Base-by-base conservation (phyloP, 441 rosid species). In the Mallotus japonicus region DNA sequence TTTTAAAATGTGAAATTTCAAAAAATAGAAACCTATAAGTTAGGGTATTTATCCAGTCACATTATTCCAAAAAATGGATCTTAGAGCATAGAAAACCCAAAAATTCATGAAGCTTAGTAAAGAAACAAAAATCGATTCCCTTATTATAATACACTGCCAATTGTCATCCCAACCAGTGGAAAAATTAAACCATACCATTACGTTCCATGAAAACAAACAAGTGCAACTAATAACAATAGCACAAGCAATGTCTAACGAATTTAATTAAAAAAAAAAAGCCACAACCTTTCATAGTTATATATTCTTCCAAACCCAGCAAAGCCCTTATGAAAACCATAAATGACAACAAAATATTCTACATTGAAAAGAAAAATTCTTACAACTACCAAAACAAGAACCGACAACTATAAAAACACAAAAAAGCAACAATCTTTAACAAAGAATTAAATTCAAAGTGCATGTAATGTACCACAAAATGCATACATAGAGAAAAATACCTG, bases 401-500 rank as follows among this genome's bases (percentile, higher is more conserved):
- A 44, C 7, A 44, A 37, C 6, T 0, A 4, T 37, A 37, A 4
- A 37, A 28, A 67, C 71, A 34, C 32, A 17, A 32, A 50, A 72
- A 24, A 0, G 6, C 37, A 34, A 61, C 65, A 61, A 47, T 40
- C 14, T 13, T 40, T 17, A 44, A 9, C 51, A 5, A 56, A 55
- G 34, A 10, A 12, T 28, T 20, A 60, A 7, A 34, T 13, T 46
- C 5, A 47, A 4, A 37, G 40, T 37, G 2, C 40, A 37, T 4
- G 40, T 37, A 37, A 3, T 37, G 40, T 37, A 0, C 40, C 5
- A 50, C 8, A 57, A 6, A 19, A n/a, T 8, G 20, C 47, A 40
- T 16, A 65, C 20, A 32, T 28, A 37, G 47, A 42, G 11, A 11
- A 12, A 28, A 66, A 42, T 73, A 91, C 98, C 90, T 82, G 88